Conservation (phyloP, 1,139 yeast species). For the Yamadazyma atlantica region DNA sequence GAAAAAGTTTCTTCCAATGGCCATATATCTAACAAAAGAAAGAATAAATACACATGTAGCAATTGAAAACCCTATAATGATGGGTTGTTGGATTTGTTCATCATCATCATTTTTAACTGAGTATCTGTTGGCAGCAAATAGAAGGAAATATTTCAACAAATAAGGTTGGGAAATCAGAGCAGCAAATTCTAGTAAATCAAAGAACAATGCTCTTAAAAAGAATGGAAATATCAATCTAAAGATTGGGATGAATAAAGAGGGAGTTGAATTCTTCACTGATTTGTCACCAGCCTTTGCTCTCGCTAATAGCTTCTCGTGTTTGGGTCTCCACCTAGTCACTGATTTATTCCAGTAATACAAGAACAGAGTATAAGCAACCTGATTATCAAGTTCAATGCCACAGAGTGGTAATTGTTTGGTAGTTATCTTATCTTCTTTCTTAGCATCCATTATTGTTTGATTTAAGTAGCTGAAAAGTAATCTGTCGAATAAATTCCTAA, state of each 20-base stretch:
- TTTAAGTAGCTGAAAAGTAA: conserved; percentile 24
- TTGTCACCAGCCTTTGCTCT: conserved; percentile 7
- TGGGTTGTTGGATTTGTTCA: conserved; percentile 19
- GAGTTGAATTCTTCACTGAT: conserved; percentile 13
- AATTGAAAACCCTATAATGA: conserved; percentile 30
- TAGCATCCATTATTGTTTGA: conserved; percentile 22
- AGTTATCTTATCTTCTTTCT: conserved; percentile 20
- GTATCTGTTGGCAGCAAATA: conserved; percentile 21
- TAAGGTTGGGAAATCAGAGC: conserved; percentile 29
- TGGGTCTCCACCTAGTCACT: conserved; percentile 5
- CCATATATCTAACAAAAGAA: conserved; percentile 24
- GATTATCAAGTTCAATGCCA: conserved; percentile 20
- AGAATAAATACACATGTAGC: conserved; percentile 28
- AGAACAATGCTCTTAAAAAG: conserved; percentile 12
- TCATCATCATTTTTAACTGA: conserved; percentile 6
- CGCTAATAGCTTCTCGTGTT: conserved; percentile 13
- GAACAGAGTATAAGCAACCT: conserved; percentile 20
- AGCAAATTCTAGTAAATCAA: conserved; percentile 21
- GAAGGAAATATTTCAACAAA: conserved; percentile 30
- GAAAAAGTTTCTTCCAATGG: conserved; percentile 26
- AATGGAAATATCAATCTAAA: conserved; percentile 5
- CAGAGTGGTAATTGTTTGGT: conserved; percentile 27
- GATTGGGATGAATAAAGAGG: conserved; percentile 21
- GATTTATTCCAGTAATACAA: conserved; percentile 23
- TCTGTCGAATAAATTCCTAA: conserved; percentile 23